Conservation (phyloP, 2,329 filamentous ascomycete genomes). For the Colletotrichum liriopes region DNA sequence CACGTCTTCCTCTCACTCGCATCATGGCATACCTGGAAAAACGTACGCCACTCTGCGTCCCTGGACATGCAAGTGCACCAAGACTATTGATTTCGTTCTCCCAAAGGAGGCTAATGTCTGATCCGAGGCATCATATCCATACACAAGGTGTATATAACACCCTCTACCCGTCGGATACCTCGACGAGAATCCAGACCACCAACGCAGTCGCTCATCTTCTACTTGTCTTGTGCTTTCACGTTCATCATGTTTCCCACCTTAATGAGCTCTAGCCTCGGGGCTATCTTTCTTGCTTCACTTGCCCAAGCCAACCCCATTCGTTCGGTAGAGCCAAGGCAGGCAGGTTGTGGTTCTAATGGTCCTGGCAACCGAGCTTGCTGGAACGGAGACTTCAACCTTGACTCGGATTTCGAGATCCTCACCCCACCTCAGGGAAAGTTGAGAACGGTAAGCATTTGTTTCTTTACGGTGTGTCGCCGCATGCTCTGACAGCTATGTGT, state of each 20-base stretch:
- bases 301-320: conserved; percentile 31
- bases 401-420: conserved; percentile 49
- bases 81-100: conserved; percentile 34
- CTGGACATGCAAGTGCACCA: conserved; percentile 27
- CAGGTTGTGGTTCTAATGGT: conserved; percentile 49
- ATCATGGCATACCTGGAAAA: conserved; percentile 20
- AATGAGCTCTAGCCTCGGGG: conserved; percentile 27
- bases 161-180: conserved; percentile 6
- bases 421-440: conserved; percentile 48
- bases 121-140: conserved; percentile 5
- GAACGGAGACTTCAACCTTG: conserved; percentile 51
- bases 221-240: background rate
- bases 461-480: no score
- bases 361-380: conserved; percentile 51
- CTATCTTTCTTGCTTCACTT: conserved; percentile 32
- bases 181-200: conserved; percentile 10
- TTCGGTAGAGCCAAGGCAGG: conserved; percentile 15
- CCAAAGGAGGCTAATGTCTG: conserved; percentile 15
- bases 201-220: conserved; percentile 37
- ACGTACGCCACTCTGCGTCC: conserved; percentile 25
- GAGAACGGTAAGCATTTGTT: conserved; percentile 44
- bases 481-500: background rate
- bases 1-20: conserved; percentile 33
- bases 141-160: conserved; percentile 39
- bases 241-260: conserved; percentile 26